Conservation (phyloP, 495 filamentous ascomycete genomes). For the Clohesyomyces aquaticus region DNA sequence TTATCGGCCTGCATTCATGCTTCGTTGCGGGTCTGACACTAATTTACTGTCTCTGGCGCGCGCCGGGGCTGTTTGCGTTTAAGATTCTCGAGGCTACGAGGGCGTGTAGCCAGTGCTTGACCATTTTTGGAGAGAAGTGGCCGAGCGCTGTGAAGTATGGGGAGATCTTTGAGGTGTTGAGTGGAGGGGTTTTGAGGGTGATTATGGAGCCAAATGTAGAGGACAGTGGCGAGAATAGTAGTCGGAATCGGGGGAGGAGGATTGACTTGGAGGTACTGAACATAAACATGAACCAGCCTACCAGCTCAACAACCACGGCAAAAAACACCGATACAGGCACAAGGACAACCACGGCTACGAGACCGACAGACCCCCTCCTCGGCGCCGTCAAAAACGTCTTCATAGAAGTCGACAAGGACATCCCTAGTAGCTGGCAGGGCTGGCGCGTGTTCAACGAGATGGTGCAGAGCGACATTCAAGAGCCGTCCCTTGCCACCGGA, state of each 20-base stretch:
- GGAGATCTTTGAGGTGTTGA: slow-evolving; percentile 25
- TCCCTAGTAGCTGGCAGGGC: slow-evolving; percentile 27
- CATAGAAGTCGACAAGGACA: slow-evolving; percentile 31
- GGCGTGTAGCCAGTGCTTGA: slow-evolving; percentile 20
- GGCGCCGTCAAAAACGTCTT: slow-evolving; percentile 32
- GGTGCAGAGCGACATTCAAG: slow-evolving; percentile 23
- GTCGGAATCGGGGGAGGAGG: slow-evolving; percentile 1
- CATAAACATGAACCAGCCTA: not conserved
- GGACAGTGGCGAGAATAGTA: not conserved
- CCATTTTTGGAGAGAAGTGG: slow-evolving; percentile 31
- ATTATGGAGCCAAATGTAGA: slow-evolving; percentile 19
- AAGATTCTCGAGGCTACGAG: slow-evolving; percentile 28
- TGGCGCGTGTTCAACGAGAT: slow-evolving; percentile 34
- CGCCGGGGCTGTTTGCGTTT: slow-evolving; percentile 16
- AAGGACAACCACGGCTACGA: not conserved
- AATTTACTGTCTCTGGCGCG: slow-evolving; percentile 28
- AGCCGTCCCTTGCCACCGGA: slow-evolving; percentile 15
- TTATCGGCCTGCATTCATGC: slow-evolving; percentile 31
- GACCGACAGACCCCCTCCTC: slow-evolving; percentile 12
- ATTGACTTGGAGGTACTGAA: slow-evolving; percentile 21
- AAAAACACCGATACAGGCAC: not conserved
- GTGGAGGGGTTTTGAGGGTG: slow-evolving; percentile 19
- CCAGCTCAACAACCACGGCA: not conserved
- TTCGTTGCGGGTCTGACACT: slow-evolving; percentile 28
- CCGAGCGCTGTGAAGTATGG: slow-evolving; percentile 26